A percentile compares a stretch with the other conserved stretches of the same genome.
These are phyloP conservation scores for Dactylellina parvicollis DNA, from an alignment of 2,329 filamentous ascomycete genomes.

Conservation along the genomic window DNA sequence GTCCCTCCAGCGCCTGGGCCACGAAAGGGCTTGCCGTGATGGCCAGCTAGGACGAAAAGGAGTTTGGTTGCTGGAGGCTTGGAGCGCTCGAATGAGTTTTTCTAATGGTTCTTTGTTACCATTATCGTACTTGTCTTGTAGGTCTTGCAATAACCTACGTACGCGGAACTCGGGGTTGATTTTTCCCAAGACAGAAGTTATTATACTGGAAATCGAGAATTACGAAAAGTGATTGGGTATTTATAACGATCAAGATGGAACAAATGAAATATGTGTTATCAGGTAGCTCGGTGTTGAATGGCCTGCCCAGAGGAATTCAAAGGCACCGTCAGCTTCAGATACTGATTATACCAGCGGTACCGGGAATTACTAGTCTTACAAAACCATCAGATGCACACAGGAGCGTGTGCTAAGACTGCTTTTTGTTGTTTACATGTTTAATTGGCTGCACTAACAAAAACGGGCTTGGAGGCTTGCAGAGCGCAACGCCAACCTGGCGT, in stretches of 20 bases:
- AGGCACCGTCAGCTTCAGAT: no score
- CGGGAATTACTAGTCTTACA: no score
- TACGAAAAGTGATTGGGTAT: background rate
- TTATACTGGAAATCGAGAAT: background rate
- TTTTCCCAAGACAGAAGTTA: background rate
- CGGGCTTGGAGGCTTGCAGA: background rate
- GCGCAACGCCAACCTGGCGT: background rate
- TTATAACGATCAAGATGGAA: background rate
- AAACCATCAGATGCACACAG: background rate
- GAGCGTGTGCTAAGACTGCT: background rate
- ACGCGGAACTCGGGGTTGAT: background rate
- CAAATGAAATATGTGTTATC: background rate
- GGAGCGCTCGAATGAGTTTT: conserved; percentile 25
- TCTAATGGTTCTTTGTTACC: conserved; percentile 15
- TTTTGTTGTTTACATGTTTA: background rate
- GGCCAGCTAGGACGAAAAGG: conserved; percentile 58
- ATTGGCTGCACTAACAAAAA: background rate
- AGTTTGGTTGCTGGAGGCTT: conserved; percentile 49
- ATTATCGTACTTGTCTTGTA: conserved; percentile 8
- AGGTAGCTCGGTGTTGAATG: background rate
- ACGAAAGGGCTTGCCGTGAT: conserved; percentile 59
- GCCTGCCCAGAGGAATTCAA: no score
- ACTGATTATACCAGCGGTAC: no score
- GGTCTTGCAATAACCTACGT: background rate
- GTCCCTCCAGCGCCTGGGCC: conserved; percentile 50